These are phyloP conservation scores for Apiospora aurea DNA, from an alignment of 2,329 filamentous ascomycete genomes.

Conservation along the genomic window DNA sequence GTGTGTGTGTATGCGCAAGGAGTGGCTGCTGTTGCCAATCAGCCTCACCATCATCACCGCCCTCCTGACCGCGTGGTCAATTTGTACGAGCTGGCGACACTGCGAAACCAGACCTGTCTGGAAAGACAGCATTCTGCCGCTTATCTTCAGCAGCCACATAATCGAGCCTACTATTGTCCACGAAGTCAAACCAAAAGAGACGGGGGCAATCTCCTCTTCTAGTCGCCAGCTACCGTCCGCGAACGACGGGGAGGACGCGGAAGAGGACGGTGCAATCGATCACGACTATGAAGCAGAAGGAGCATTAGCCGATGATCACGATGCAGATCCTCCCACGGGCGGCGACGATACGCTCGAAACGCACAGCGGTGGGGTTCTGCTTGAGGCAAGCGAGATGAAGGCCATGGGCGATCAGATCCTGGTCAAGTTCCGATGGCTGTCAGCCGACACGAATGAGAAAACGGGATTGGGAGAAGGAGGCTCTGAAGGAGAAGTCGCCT, in stretches of 20 bases:
- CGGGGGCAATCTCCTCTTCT: not conserved
- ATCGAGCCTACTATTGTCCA: not conserved
- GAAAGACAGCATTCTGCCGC: conserved; percentile 2
- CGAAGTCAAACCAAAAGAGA: too few species aligned
- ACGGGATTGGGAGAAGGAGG: not conserved
- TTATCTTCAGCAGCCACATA: not conserved
- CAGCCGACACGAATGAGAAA: not conserved
- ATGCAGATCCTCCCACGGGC: not conserved
- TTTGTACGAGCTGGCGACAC: not conserved
- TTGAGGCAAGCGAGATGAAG: conserved; percentile 14
- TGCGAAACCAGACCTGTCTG: conserved; percentile 3
- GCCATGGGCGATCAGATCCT: not conserved
- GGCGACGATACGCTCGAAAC: not conserved
- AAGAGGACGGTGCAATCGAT: not conserved
- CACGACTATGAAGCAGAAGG: not conserved
- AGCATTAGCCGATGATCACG: not conserved
- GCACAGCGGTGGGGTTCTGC: not conserved
- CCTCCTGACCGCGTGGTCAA: not conserved
- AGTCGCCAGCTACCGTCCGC: not conserved
- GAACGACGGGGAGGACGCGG: not conserved
- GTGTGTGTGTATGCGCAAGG: not conserved
- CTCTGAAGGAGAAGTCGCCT: too few species aligned
- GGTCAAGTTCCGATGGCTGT: not conserved
- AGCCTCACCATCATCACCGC: not conserved
- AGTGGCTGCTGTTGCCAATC: not conserved